phyloP scores from a whole-genome alignment of 768 basidiomycete species.

The Suillus sp. region DNA sequence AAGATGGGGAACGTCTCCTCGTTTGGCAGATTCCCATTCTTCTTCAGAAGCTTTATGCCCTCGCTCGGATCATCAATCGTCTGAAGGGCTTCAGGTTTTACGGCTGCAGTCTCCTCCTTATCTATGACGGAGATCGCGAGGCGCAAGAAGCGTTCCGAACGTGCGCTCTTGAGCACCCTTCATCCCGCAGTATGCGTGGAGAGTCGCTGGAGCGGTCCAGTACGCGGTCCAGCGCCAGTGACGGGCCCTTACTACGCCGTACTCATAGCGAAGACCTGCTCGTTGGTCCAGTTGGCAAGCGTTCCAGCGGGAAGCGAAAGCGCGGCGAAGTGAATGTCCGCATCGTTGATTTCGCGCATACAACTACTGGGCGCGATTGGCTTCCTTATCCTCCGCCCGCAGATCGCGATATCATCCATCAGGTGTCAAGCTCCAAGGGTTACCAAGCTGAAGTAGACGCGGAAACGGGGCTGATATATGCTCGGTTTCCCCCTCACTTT shows the following conservation, averaged over 20 bases:
- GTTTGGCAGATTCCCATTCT: conserved; percentile 91
- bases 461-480: conserved; percentile 81
- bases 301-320: conserved; percentile 65
- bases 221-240: conserved; percentile 43
- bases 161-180: conserved; percentile 63
- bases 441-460: conserved; percentile 84
- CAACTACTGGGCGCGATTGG: conserved; percentile 94
- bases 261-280: conserved; percentile 82
- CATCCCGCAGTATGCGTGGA: conserved; percentile 68
- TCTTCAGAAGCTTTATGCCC: conserved; percentile 89
- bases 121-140: conserved; percentile 95
- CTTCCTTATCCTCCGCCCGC: conserved; percentile 57
- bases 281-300: conserved; percentile 63
- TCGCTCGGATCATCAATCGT: conserved; percentile 86
- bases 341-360: conserved; percentile 98
- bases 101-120: conserved; percentile 93
- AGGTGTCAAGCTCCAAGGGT: conserved; percentile 64
- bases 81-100: conserved; percentile 98
- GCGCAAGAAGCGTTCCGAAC: conserved; percentile 75
- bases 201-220: conserved; percentile 71
- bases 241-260: conserved; percentile 58
- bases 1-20: conserved; percentile 81
- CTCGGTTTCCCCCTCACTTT: conserved; percentile 93
- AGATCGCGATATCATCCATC: conserved; percentile 41
- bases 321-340: conserved; percentile 94